phyloP scores from a whole-genome alignment of 73 alveolate genomes.

The Blepharisma stoltei region DNA sequence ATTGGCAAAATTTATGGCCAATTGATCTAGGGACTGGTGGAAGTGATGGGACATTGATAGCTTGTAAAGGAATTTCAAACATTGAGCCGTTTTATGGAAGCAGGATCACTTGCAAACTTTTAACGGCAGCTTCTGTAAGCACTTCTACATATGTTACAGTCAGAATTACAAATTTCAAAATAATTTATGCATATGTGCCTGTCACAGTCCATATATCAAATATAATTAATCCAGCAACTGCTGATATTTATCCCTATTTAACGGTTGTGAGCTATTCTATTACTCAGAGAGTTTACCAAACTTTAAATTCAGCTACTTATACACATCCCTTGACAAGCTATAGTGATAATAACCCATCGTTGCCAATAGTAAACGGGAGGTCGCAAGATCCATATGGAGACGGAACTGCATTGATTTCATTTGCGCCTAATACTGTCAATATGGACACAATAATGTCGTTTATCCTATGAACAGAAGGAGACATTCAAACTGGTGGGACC shows the following conservation, averaged over 20 bases:
- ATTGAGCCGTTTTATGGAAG: constrained; percentile 18
- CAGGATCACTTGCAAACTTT: neutral
- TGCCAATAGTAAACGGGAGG: constrained; percentile 15
- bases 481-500: neutral
- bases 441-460: neutral
- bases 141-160: constrained; percentile 18
- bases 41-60: neutral
- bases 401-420: neutral
- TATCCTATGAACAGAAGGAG: constrained; percentile 1
- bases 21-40: constrained; percentile 11
- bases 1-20: constrained; percentile 9
- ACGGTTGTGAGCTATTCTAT: constrained; percentile 9
- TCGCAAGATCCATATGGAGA: constrained; percentile 28
- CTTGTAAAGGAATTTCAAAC: constrained; percentile 19
- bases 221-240: neutral
- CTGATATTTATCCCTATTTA: neutral
- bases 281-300: constrained; percentile 12
- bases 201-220: constrained; percentile 11
- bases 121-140: neutral
- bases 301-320: neutral
- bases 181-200: constrained; percentile 6
- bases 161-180: neutral
- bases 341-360: neutral
- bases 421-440: constrained; percentile 10
- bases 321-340: neutral